Base-by-base conservation (phyloP, 208 protist genomes). In the Leishmania turanica region DNA sequence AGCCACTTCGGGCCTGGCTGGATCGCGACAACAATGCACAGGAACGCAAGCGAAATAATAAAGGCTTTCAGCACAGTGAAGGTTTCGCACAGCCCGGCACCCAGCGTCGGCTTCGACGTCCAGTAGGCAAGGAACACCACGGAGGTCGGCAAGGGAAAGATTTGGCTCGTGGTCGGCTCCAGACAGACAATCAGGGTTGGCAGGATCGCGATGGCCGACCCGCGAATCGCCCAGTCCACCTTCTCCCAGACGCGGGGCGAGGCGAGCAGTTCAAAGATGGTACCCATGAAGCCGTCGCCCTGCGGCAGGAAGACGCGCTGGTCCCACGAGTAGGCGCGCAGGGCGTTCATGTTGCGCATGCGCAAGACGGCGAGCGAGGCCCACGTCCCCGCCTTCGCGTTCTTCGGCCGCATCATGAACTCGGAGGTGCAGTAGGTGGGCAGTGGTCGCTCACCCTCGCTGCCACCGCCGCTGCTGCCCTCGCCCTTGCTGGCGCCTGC, bases 231-330 rank as follows among this genome's bases (percentile, higher is more conserved):
- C 91, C 92, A 97, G 78, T 96, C 92, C 34, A 96, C 65, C 87
- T 96, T 96, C 80, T 96, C 92, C 92, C 91, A 95, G 54, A 97
- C 91, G 42, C 93, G 90, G 40, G 94, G 92, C 15, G 92, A 91
- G 65, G 91, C 88, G 73, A 96, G 86, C 56, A 96, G 82, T 60
- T 87, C 75, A 74, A 93, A 95, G 58, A 82, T 65, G 65, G 81
- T 75, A 9, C 87, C 86, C 2, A 91, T 76, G 60, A 89, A 86
- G n/a, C 92, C 91, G 27, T 81, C 66, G 4, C 75, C 84, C 21
- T 83, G 58, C 31, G 94, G 94, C 75, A 96, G 79, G 42, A 90
- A 92, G 11, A 89, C 65, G 24, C 94, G 89, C 70, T 94, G 94
- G 58, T 96, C 91, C 92, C 94, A 97, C 62, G 91, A 84, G 81